Percentiles rank a stretch among this genome's conserved stretches.
Evolutionary conservation across 208 protist genomes (phyloP).

Genomic region (Blechomonas ayalai): DNA sequence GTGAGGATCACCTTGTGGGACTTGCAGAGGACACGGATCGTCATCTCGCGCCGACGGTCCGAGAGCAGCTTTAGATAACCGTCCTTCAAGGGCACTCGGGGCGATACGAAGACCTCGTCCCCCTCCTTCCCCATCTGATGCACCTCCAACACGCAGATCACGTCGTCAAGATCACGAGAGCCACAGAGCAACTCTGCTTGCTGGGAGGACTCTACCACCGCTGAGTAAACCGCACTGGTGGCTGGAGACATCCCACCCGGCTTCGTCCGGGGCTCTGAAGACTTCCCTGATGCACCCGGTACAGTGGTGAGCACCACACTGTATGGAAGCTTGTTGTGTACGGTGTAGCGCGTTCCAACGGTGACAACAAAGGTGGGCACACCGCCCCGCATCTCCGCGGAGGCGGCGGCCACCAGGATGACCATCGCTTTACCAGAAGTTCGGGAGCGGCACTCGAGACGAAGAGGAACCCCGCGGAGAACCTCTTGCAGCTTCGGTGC

Average conservation of each 20-base stretch:
- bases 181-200: constrained; percentile 27
- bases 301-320: constrained; percentile 29
- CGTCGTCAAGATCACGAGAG: constrained; percentile 16
- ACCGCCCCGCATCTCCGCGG: constrained; percentile 57
- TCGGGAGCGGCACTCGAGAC: constrained; percentile 19
- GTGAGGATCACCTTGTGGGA: constrained; percentile 34
- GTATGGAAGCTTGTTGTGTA: constrained; percentile 75
- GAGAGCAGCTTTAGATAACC: constrained; percentile 17
- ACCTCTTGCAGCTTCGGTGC: constrained; percentile 32
- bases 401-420: constrained; percentile 22
- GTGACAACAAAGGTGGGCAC: constrained; percentile 58
- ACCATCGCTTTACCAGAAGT: no score
- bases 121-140: constrained; percentile 12
- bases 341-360: constrained; percentile 46
- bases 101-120: neutral
- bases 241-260: constrained; percentile 1
- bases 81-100: neutral
- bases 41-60: constrained; percentile 23
- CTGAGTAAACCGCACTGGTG: constrained; percentile 1
- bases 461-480: constrained; percentile 23
- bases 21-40: constrained; percentile 20
- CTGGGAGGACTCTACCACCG: constrained; percentile 30
- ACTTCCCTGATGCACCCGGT: constrained; percentile 9
- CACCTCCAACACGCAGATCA: constrained; percentile 30
- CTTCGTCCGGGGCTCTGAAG: constrained; percentile 10